Base-by-base conservation (phyloP, 495 filamentous ascomycete species). In the Astrothelium subdiscretum region DNA sequence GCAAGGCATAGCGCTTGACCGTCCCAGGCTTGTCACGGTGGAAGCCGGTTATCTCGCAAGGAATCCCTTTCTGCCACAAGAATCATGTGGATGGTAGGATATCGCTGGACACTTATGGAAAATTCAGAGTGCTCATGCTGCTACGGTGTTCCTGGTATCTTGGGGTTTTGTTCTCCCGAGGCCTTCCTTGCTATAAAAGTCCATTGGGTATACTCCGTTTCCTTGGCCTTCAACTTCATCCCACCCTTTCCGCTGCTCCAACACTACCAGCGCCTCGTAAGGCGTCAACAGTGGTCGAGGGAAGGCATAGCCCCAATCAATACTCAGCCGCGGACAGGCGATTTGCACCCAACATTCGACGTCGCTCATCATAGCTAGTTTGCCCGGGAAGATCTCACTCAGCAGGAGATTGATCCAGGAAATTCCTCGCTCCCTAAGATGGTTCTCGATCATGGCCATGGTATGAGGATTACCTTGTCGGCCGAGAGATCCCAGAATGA, bases 281-380 rank as follows among this genome's bases (percentile, higher is more conserved):
- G 94, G 92, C 54, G 91, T 97, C 69, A 98, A 71, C 65, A 98
- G 70, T 32, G 94, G 94, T 32, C 88, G 78, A 3, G 87, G 79
- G 73, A 98, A 98, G 15, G 95, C 94, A 77, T 97, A 98, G 0
- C 94, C 94, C 94, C 94, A 98, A 76, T 98, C 94, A 63, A 98
- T 98, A 72, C 91, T 96, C 69, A 98, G 69, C 31, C 94, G 75
- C 8, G 94, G 94, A 78, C 94, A 98, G 10, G 94, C 94, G 44
- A 98, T 89, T 74, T 98, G 94, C 35, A 97, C 92, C 94, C 94
- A 98, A 63, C 89, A 92, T 66, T 96, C 94, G 5, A 98, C 87
- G 70, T 97, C 92, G 29, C 70, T 57, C 90, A 98, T 96, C 77
- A 92, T 81, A 0, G 87, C 91, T 60, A 98, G 74, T 71, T 98